These are phyloP conservation scores for Didymella pinodella DNA, from an alignment of 2,329 filamentous ascomycete genomes.

Conservation along the genomic window DNA sequence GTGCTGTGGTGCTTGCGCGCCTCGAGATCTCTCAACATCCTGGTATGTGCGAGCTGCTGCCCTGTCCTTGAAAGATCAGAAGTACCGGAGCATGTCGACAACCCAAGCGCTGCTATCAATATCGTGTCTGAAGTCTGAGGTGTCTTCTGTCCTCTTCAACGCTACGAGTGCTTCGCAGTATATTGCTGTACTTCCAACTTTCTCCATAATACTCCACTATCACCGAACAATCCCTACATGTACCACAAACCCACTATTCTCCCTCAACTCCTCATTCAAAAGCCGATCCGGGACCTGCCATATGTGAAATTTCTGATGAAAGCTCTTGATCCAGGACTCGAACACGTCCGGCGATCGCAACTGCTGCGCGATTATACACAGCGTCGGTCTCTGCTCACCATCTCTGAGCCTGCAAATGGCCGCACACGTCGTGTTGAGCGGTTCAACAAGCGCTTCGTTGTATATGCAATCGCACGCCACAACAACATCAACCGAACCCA, in stretches of 20 bases:
- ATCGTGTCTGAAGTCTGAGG: too few species aligned
- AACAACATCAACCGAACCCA: conserved; percentile 72
- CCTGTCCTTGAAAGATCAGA: too few species aligned
- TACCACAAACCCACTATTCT: conserved; percentile 78
- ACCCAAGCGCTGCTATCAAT: too few species aligned
- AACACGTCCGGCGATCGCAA: conserved; percentile 86
- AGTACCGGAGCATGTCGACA: too few species aligned
- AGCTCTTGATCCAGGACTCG: conserved; percentile 77
- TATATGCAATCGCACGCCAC: conserved; percentile 95
- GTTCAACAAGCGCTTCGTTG: conserved; percentile 84
- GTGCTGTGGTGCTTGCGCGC: too few species aligned
- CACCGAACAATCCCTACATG: conserved; percentile 68
- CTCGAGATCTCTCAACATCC: too few species aligned
- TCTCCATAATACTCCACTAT: background rate
- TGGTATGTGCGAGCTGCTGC: too few species aligned
- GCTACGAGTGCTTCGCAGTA: background rate
- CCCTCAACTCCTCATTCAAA: conserved; percentile 66
- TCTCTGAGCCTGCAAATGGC: conserved; percentile 71
- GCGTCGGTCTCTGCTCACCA: conserved; percentile 57
- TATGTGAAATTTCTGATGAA: conserved; percentile 70
- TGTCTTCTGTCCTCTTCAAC: too few species aligned
- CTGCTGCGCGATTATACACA: conserved; percentile 89
- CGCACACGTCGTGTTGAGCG: conserved; percentile 81
- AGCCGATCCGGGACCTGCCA: conserved; percentile 77
- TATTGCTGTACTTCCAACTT: background rate